phyloP scores from a whole-genome alignment of 495 filamentous ascomycete species.

The Trichodelitschia bisporula region DNA sequence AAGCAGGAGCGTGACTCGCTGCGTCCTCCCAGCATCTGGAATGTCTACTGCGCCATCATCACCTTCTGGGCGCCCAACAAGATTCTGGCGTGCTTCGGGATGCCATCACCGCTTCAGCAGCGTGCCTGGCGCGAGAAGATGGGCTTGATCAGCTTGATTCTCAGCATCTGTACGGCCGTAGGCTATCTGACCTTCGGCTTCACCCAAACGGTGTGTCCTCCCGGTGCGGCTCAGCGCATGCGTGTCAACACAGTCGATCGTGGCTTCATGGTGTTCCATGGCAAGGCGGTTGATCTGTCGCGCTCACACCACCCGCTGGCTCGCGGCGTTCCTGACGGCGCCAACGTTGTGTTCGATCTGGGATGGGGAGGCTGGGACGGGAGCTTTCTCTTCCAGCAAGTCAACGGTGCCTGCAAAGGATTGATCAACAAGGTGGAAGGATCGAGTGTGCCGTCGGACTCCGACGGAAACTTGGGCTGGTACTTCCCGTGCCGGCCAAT shows the following conservation, averaged over 20 bases:
- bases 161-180: slow-evolving; percentile 68
- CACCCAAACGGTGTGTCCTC: slow-evolving; percentile 62
- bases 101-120: slow-evolving; percentile 66
- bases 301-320: slow-evolving; percentile 57
- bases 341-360: slow-evolving; percentile 71
- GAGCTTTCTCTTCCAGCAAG: slow-evolving; percentile 95
- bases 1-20: slow-evolving; percentile 41
- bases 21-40: slow-evolving; percentile 78
- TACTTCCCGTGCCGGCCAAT: slow-evolving; percentile 87
- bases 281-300: slow-evolving; percentile 57
- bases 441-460: slow-evolving; percentile 61
- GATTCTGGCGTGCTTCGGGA: slow-evolving; percentile 62
- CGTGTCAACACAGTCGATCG: slow-evolving; percentile 53
- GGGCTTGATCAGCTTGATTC: slow-evolving; percentile 80
- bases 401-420: slow-evolving; percentile 91
- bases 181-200: slow-evolving; percentile 97
- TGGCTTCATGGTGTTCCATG: slow-evolving; percentile 93
- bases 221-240: slow-evolving; percentile 33
- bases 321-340: slow-evolving; percentile 37
- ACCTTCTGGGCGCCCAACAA: slow-evolving; percentile 91
- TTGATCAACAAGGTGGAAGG: slow-evolving; percentile 45
- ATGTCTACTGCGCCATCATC: slow-evolving; percentile 74
- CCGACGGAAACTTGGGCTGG: slow-evolving; percentile 59
- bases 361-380: slow-evolving; percentile 73
- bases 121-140: slow-evolving; percentile 98